phyloP scores from a whole-genome alignment of 768 basidiomycete genomes.

The Jaapia argillacea region DNA sequence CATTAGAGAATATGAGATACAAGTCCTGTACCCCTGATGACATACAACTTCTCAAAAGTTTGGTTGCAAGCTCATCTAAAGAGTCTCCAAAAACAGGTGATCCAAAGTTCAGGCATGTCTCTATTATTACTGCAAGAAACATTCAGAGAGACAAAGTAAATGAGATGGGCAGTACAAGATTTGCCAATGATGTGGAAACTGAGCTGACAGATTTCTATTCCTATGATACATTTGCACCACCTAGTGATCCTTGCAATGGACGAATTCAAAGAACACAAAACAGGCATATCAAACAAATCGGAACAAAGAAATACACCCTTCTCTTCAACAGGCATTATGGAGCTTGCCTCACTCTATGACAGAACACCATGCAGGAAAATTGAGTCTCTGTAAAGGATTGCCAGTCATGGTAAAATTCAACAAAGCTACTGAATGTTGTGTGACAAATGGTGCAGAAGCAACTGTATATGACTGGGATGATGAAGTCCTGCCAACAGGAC shows the following conservation, averaged over 20 bases:
- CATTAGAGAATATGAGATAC: conserved; percentile 27
- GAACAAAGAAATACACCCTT: background rate
- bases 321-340: conserved; percentile 13
- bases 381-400: conserved; percentile 12
- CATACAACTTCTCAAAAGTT: conserved; percentile 21
- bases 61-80: conserved; percentile 11
- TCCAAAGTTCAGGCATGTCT: conserved; percentile 19
- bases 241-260: background rate
- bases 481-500: background rate
- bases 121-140: conserved; percentile 29
- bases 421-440: conserved; percentile 15
- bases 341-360: conserved; percentile 7
- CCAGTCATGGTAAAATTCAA: conserved; percentile 15
- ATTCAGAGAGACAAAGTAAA: conserved; percentile 28
- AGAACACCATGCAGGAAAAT: conserved; percentile 11
- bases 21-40: conserved; percentile 28
- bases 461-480: conserved; percentile 8
- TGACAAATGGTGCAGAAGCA: conserved; percentile 15
- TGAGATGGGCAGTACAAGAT: conserved; percentile 17
- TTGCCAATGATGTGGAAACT: conserved; percentile 22
- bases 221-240: conserved; percentile 6
- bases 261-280: conserved; percentile 14
- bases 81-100: conserved; percentile 7
- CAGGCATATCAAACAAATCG: conserved; percentile 20
- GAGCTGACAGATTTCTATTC: conserved; percentile 17